Evolutionary conservation across 371 early-diverging fungal genomes (phyloP).

Genomic region (Syncephalastrum contaminatum): DNA sequence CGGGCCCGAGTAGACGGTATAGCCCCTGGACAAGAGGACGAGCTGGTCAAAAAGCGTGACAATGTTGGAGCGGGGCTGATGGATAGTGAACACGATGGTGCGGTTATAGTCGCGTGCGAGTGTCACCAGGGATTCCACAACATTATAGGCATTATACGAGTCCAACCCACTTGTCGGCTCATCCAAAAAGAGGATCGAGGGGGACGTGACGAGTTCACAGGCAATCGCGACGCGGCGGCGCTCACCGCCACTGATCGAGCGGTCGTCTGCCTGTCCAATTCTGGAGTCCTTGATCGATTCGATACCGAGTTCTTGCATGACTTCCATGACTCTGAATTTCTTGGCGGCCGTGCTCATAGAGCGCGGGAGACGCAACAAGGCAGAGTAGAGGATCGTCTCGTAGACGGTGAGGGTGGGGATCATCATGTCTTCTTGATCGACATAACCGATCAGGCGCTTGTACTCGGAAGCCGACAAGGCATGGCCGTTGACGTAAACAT

Average conservation of each 20-base stretch:
- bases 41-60: conserved; percentile 88
- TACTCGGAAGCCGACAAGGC: conserved; percentile 50
- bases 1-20: conserved; percentile 79
- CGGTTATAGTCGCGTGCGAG: conserved; percentile 81
- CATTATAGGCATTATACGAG: conserved; percentile 89
- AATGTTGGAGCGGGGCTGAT: conserved; percentile 95
- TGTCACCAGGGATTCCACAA: conserved; percentile 81
- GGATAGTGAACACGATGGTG: conserved; percentile 92
- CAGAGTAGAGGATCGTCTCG: conserved; percentile 81
- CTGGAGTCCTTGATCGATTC: conserved; percentile 74
- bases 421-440: conserved; percentile 87
- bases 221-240: conserved; percentile 86
- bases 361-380: conserved; percentile 75
- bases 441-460: conserved; percentile 73
- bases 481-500: conserved; percentile 68
- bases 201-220: conserved; percentile 86
- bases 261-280: conserved; percentile 74
- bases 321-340: conserved; percentile 65
- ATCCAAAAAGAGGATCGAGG: conserved; percentile 90
- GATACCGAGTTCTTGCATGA: conserved; percentile 77
- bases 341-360: conserved; percentile 58
- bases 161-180: conserved; percentile 95
- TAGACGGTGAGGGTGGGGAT: conserved; percentile 80
- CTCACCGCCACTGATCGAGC: conserved; percentile 88
- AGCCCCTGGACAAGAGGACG: conserved; percentile 83